These are phyloP conservation scores for Acanthamoeba lugdunensis DNA, from an alignment of 208 protist species.

Conservation along the genomic window DNA sequence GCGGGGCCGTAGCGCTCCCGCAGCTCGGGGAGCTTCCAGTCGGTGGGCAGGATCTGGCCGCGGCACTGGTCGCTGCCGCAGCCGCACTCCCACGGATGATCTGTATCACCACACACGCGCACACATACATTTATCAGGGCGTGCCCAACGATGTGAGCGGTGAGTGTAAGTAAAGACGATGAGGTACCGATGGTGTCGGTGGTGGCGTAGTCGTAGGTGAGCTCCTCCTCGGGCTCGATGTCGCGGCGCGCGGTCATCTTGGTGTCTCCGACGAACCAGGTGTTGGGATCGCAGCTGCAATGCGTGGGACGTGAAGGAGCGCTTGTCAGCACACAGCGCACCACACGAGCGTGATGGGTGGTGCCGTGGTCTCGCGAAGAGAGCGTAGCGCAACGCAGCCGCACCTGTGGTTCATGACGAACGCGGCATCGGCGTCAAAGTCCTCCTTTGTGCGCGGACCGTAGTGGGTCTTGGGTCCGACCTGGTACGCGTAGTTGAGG, in stretches of 20 bases:
- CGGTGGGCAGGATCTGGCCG: slow-evolving; percentile 41
- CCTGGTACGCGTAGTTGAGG: slow-evolving; percentile 68
- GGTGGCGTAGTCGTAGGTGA: slow-evolving; percentile 75
- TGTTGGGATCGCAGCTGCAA: slow-evolving; percentile 70
- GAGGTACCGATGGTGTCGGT: slow-evolving; percentile 37
- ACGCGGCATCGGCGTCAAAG: slow-evolving; percentile 67
- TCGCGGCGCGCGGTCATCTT: slow-evolving; percentile 69
- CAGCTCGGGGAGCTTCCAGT: slow-evolving; percentile 69
- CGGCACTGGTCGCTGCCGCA: slow-evolving; percentile 67
- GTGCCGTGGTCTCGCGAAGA: background rate
- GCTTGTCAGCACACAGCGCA: background rate
- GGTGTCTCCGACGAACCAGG: slow-evolving; percentile 70
- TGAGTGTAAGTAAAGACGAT: background rate
- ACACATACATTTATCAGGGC: background rate
- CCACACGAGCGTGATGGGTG: background rate
- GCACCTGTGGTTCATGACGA: slow-evolving; percentile 73
- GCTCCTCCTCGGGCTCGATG: slow-evolving; percentile 70
- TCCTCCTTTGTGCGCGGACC: slow-evolving; percentile 60
- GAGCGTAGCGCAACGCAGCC: background rate
- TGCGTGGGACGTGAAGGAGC: too few species aligned
- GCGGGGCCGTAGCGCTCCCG: slow-evolving; percentile 58
- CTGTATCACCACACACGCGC: background rate
- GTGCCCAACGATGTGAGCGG: background rate
- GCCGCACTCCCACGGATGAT: slow-evolving; percentile 66
- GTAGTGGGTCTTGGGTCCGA: slow-evolving; percentile 72